Base-by-base conservation (phyloP, 352 stramenopile species). In the Phytophthora hybrid region DNA sequence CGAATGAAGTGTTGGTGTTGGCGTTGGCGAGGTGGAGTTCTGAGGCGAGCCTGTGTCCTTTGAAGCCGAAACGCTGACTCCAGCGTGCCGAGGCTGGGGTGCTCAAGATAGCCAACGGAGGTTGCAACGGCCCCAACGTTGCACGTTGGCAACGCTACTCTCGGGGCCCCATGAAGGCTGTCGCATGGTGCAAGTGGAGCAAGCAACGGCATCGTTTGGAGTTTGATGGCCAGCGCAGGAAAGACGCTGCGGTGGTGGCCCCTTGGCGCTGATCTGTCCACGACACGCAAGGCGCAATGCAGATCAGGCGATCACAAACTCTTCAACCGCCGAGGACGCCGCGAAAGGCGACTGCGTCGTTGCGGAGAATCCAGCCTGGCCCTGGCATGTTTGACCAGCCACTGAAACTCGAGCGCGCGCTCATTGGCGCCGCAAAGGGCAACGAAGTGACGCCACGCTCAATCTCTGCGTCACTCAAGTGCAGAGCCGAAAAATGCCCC, bases 71-170 rank as follows among this genome's bases (percentile, higher is more conserved):
- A 78, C 67, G 67, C 59, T 72, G 37, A 1, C 13, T 34, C 19
- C 46, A 66, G 59, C 54, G 44, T 65, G 69, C 55, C 32, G 19
- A 52, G 19, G 37, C 9, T 37, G 31, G 60, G 46, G 21, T n/a
- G 32, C 64, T 77, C n/a, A 74, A 71, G 67, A 74, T 78, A 78
- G 54, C 39, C 34, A 52, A 60, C 46, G 44, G 23, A 69, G 47
- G 44, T 60, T 73, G 61, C 68, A 79, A 79, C 73, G 51, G 63
- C 44, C 55, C 1, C 31, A 63, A 69, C 56, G 63, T 51, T 41
- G 34, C 34, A 13, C 34, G 9, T 14, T 41, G 9, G 9, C 60
- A 46, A 71, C 47, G 21, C 52, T 19, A 72, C 41, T 18, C 34
- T 68, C 41, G 37, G 26, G 51, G 56, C 29, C 31, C n/a, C n/a